A percentile compares a stretch with the other conserved stretches of the same genome.
phyloP scores from a whole-genome alignment of 257 asterid species.

The Solanum dulcamara region DNA sequence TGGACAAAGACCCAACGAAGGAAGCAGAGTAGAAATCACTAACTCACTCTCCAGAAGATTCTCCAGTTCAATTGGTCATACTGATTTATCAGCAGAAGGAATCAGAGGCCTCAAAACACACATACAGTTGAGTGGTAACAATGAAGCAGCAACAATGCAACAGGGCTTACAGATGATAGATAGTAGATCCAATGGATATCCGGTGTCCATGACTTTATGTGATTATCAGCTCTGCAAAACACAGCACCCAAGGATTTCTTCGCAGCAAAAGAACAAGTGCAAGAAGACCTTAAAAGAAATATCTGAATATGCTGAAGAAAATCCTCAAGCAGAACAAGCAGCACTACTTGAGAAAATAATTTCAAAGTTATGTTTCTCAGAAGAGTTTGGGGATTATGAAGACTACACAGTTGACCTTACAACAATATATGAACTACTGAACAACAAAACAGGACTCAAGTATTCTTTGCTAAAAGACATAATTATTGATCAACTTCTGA shows the following conservation, averaged over 20 bases:
- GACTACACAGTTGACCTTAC: constrained; percentile 59
- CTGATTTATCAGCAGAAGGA: constrained; percentile 16
- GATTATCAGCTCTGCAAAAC: constrained; percentile 11
- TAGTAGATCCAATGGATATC: background rate
- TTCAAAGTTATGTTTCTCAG: constrained; percentile 64
- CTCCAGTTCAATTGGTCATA: constrained; percentile 26
- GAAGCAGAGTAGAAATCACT: constrained; percentile 4
- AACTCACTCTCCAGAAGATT: constrained; percentile 37
- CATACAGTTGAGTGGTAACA: constrained; percentile 3
- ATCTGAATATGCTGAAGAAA: constrained; percentile 25
- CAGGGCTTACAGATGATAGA: constrained; percentile 17
- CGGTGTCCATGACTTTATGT: constrained; percentile 3
- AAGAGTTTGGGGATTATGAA: constrained; percentile 30
- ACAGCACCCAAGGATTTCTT: constrained; percentile 6
- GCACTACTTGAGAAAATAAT: constrained; percentile 56
- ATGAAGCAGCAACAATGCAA: constrained; percentile 5
- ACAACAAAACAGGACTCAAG: constrained; percentile 49
- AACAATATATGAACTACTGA: constrained; percentile 47
- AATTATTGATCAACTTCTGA: constrained; percentile 65
- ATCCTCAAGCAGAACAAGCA: constrained; percentile 29
- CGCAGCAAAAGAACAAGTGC: constrained; percentile 28
- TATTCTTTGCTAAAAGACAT: constrained; percentile 70
- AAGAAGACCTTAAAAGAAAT: constrained; percentile 15
- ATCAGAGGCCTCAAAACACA: constrained; percentile 5
- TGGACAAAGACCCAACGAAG: constrained; percentile 4